phyloP scores from a whole-genome alignment of 176 grass and related monocot species.

The Oryza coarctata region DNA sequence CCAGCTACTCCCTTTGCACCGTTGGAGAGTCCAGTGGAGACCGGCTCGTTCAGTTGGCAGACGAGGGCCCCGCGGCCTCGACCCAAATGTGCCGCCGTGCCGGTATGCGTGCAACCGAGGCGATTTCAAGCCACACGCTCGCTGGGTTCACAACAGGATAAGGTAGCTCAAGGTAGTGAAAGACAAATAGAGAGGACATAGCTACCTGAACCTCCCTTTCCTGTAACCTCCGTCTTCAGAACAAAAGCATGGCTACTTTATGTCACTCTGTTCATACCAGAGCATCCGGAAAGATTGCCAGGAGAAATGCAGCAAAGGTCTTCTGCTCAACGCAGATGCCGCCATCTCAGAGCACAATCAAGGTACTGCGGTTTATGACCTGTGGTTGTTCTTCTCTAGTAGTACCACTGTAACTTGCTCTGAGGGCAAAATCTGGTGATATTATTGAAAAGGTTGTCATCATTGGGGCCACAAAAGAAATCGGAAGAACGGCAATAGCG shows the following conservation, averaged over 20 bases:
- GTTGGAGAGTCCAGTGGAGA: not conserved
- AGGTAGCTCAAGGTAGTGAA: conserved; percentile 11
- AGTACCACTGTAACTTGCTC: not conserved
- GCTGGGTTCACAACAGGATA: conserved; percentile 23
- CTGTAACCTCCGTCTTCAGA: not conserved
- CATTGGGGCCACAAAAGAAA: conserved; percentile 69
- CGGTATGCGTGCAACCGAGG: not conserved
- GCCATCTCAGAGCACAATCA: conserved; percentile 64
- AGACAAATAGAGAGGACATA: not conserved
- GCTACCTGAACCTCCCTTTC: conserved; percentile 9
- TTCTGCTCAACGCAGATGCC: conserved; percentile 56
- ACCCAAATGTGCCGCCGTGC: not conserved
- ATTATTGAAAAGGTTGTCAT: conserved; percentile 57
- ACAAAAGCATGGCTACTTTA: conserved; percentile 41
- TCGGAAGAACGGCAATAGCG: conserved; percentile 59
- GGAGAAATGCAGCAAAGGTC: conserved; percentile 23
- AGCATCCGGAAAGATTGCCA: conserved; percentile 9
- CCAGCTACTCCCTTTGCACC: not conserved
- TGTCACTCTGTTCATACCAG: conserved; percentile 27
- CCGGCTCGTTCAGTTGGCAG: not conserved
- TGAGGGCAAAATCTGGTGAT: conserved; percentile 6
- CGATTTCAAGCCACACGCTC: conserved; percentile 24
- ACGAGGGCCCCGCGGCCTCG: not conserved
- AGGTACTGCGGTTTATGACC: conserved; percentile 29
- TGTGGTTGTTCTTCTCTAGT: not conserved